Base-by-base conservation (phyloP, 441 rosid genomes). In the Metrosideros polymorpha region DNA sequence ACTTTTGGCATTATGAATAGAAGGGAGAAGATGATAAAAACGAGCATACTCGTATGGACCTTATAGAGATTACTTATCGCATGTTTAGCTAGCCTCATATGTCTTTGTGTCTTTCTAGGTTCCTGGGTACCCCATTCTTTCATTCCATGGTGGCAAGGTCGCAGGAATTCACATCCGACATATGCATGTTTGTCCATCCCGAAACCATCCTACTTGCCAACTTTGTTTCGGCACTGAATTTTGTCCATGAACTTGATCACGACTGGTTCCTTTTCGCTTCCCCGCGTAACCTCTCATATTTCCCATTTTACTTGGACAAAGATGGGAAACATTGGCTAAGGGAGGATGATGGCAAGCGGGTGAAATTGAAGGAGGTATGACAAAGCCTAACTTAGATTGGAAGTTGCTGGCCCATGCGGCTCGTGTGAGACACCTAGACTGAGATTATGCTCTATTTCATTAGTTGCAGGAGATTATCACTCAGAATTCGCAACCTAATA, bases 251-350 rank as follows among this genome's bases (percentile, higher is more conserved):
- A 85, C 91, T 93, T 32, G 93, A 95, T 76, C 86, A 53, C 52
- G 95, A 94, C 61, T 97, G 99, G 99, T 93, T 96, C 87, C 97
- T 97, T 52, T 90, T 95, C 50, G 94, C 98, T 91, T 95, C 95
- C 17, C 85, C 92, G 3, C 90, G 82, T 24, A 88, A 89, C 29
- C 83, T 92, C 88, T 91, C 97, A 32, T 51, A 85, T 86, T 93
- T 94, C 85, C 97, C 95, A 0, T 94, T 93, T 89, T 87, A 85
- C 59, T 89, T 94, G 91, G 93, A 92, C 86, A 89, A 91, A 39
- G 87, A 89, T 45, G 95, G 96, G 57, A 91, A 88, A 54, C 92
- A 87, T 45, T 96, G 99, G 98, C 87, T 90, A 61, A 93, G 86
- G 71, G 87, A 89, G 86, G 93, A 87, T 85, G 97, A 93, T n/a